phyloP scores from a whole-genome alignment of 352 stramenopile species.

The Phytophthora macrochlamydospora region DNA sequence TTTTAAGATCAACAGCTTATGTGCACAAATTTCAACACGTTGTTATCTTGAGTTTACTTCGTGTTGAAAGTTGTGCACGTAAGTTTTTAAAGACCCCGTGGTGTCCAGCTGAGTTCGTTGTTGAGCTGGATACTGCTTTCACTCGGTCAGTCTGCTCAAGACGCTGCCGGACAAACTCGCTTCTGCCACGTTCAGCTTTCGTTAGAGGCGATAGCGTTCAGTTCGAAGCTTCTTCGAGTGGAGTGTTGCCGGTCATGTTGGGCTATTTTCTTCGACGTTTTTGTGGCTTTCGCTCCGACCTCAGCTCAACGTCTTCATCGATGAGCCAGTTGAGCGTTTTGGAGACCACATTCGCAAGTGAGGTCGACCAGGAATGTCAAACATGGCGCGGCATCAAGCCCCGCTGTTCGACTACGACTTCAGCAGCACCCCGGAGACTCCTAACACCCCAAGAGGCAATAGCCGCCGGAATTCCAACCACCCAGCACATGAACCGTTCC shows the following conservation, averaged over 20 bases:
- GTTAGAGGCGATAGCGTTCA: neutral
- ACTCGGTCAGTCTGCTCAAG: no score
- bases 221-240: neutral
- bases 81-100: no score
- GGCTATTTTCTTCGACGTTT: slow-evolving; percentile 22
- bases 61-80: no score
- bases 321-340: neutral
- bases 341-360: no score
- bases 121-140: no score
- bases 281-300: slow-evolving; percentile 5
- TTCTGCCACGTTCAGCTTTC: neutral
- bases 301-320: neutral
- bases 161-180: no score
- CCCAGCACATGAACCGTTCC: slow-evolving; percentile 13
- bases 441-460: slow-evolving; percentile 12
- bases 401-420: slow-evolving; percentile 18
- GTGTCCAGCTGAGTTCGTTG: no score
- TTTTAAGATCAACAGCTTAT: no score
- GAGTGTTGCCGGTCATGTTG: neutral
- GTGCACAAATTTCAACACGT: no score
- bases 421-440: slow-evolving; percentile 9
- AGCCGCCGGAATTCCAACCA: slow-evolving; percentile 14
- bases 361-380: slow-evolving; percentile 1
- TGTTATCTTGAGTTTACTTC: no score
- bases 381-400: slow-evolving; percentile 5